Percentiles rank a stretch among this genome's conserved stretches.
These are phyloP conservation scores for Malus fusca DNA, from an alignment of 306 rosid genomes.

Conservation along the genomic window DNA sequence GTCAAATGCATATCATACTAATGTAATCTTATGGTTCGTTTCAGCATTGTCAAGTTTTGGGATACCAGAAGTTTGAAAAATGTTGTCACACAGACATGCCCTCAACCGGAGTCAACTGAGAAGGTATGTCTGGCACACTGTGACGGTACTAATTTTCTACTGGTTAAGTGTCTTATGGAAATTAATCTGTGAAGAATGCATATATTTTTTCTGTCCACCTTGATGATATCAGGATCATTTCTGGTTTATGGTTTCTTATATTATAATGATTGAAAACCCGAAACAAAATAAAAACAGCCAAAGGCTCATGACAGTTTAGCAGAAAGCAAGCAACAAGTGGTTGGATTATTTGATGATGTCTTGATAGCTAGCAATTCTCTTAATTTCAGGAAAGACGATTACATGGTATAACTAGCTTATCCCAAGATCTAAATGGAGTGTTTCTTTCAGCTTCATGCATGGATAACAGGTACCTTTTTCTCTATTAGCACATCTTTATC, in stretches of 20 bases:
- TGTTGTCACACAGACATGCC: conserved; percentile 45
- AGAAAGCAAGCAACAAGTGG: not conserved
- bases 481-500: not conserved
- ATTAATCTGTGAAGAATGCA: not conserved
- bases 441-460: conserved; percentile 85
- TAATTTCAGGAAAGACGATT: conserved; percentile 58
- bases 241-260: not conserved
- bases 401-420: conserved; percentile 91
- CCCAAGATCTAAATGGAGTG: conserved; percentile 83
- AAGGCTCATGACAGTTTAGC: not conserved
- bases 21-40: conserved; percentile 16
- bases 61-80: conserved; percentile 76
- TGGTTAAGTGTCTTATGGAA: not conserved
- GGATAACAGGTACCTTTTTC: conserved; percentile 65
- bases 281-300: not conserved
- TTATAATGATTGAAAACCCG: not conserved
- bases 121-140: conserved; percentile 46
- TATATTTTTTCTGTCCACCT: not conserved
- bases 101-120: conserved; percentile 41
- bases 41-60: conserved; percentile 88
- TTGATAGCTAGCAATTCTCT: not conserved
- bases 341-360: not conserved
- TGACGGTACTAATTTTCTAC: not conserved
- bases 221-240: not conserved
- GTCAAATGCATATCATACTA: not conserved